Conservation (phyloP, 148 eudicot genomes). For the Agrostemma githago region DNA sequence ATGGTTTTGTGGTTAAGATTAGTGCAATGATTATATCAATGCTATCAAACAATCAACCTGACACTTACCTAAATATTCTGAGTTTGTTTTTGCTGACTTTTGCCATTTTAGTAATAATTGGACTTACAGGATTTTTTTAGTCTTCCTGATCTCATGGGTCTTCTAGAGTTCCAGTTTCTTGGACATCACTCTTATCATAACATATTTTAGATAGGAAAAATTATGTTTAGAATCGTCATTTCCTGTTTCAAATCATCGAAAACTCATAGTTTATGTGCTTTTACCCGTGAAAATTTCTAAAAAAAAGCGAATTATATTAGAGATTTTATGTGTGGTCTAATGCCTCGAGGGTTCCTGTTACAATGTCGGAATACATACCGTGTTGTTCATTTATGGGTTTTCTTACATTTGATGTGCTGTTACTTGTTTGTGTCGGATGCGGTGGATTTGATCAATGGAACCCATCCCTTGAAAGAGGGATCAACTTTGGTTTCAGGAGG, state of each 20-base stretch:
- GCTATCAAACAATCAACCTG: neutral
- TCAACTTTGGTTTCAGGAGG: slow-evolving; percentile 18
- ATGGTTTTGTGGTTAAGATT: neutral
- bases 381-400: neutral
- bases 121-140: no score
- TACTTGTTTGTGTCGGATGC: neutral
- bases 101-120: neutral
- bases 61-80: neutral
- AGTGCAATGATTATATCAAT: neutral
- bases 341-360: no score
- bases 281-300: neutral
- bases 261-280: neutral
- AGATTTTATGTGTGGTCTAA: neutral
- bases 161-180: slow-evolving; percentile 3
- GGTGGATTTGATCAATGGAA: neutral
- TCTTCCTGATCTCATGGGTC: no score
- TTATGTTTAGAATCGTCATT: neutral
- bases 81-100: slow-evolving; percentile 12
- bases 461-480: slow-evolving; percentile 13
- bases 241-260: neutral
- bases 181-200: neutral
- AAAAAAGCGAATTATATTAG: neutral
- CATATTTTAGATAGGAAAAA: neutral
- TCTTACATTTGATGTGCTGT: neutral
- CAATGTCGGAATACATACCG: neutral